phyloP scores from a whole-genome alignment of 768 basidiomycete genomes.

The Rhodotorula babjevae region DNA sequence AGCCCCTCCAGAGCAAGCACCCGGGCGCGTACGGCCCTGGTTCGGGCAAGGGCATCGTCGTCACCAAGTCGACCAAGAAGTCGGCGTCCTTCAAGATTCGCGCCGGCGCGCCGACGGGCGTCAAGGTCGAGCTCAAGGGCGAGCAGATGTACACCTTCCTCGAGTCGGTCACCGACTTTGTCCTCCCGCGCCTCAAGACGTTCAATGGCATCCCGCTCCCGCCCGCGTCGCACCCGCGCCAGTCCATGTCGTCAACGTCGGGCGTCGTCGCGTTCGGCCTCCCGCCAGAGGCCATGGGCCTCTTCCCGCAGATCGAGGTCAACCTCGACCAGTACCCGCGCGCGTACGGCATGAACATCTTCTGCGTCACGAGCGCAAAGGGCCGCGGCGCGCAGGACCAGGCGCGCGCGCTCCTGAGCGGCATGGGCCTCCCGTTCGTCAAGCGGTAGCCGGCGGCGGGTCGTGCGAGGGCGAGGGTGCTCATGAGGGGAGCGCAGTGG shows the following conservation, averaged over 20 bases:
- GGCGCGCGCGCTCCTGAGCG: slow-evolving; percentile 79
- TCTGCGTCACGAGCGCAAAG: slow-evolving; percentile 80
- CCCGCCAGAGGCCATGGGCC: slow-evolving; percentile 71
- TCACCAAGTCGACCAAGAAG: slow-evolving; percentile 61
- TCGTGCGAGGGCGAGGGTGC: too few species aligned
- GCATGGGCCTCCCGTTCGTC: slow-evolving; percentile 84
- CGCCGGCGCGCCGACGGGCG: slow-evolving; percentile 73
- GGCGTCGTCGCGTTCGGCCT: slow-evolving; percentile 89
- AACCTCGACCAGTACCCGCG: slow-evolving; percentile 85
- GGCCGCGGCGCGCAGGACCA: slow-evolving; percentile 86
- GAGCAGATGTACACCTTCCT: slow-evolving; percentile 94
- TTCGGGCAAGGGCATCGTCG: slow-evolving; percentile 63
- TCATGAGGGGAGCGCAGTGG: too few species aligned
- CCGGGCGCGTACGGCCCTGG: slow-evolving; percentile 34
- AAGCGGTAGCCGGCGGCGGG: slow-evolving; percentile 12
- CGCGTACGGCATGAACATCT: slow-evolving; percentile 84
- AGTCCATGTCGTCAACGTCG: slow-evolving; percentile 69
- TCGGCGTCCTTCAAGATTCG: slow-evolving; percentile 75
- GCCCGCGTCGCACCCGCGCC: slow-evolving; percentile 62
- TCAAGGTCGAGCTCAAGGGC: slow-evolving; percentile 80
- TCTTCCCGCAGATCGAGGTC: slow-evolving; percentile 95
- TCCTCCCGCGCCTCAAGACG: slow-evolving; percentile 87
- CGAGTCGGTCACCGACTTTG: slow-evolving; percentile 80
- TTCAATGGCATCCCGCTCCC: slow-evolving; percentile 78
- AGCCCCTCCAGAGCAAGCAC: slow-evolving; percentile 53